Evolutionary conservation across 73 alveolate genomes (phyloP), one percentile per base, ranked within the genome.

Genomic region (Paramecium sexaurelia): DNA sequence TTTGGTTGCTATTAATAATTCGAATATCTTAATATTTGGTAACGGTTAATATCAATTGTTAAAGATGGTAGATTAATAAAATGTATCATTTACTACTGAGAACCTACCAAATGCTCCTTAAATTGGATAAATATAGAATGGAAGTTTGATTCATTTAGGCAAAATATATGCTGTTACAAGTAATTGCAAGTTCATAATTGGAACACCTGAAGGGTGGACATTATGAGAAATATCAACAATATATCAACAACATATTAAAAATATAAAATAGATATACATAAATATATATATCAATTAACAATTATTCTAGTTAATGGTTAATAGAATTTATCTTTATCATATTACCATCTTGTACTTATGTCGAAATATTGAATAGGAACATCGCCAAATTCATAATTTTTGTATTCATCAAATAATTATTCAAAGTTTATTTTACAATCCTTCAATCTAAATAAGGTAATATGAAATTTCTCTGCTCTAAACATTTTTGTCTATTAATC

Each of bases 241-340:
- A 17, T 51, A 51, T 51, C 33, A 51, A 6, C n/a, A n/a, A n/a
- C n/a, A n/a, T n/a, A n/a, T n/a, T n/a, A n/a, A n/a, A n/a, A n/a
- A n/a, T n/a, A n/a, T n/a, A 35, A 35, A 35, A 35, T 35, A 35
- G 2, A 26, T 61, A 61, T 47, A 17, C 9, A n/a, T 15, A 15
- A 47, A 47, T 15, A 15, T 47, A 47, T 4, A 47, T 15, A 26
- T 71, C 86, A 71, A 35, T 71, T 20, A 35, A 71, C 47, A 19
- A 24, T 11, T 41, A 78, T 41, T 22, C 90, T 37, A 0, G 75
- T 19, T 22, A 78, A 43, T 3, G 90, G 90, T 20, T 39, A 5
- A 33, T 78, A 78, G 33, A 78, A 78, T 27, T 45, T 45, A 78
- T 78, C 90, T 78, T 78, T 36, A 78, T 45, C 90, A 78, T 78